Evolutionary conservation across 805 yeast species (phyloP).

Genomic region (Lipomyces anomalus): DNA sequence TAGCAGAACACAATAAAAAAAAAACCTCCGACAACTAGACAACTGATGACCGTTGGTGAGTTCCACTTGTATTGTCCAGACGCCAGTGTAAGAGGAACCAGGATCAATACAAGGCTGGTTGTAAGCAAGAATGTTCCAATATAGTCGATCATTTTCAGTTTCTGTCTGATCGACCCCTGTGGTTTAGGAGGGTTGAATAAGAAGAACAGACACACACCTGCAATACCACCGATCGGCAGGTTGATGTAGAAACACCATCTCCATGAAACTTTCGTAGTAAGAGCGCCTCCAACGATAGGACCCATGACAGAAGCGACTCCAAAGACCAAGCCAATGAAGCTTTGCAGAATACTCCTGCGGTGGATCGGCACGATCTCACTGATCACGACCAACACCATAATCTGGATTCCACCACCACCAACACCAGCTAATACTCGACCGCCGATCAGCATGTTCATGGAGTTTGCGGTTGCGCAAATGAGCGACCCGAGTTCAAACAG

Average conservation of each 20-base stretch:
- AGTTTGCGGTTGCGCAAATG: conserved; percentile 40
- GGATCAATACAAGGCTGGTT: conserved; percentile 43
- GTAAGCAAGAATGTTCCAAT: conserved; percentile 46
- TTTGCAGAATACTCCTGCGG: conserved; percentile 25
- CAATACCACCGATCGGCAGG: conserved; percentile 35
- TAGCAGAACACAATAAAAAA: conserved; percentile 41
- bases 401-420: conserved; percentile 68
- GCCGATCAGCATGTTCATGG: conserved; percentile 57
- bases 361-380: conserved; percentile 48
- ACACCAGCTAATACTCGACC: conserved; percentile 65
- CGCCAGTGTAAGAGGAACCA: too few relatives aligned
- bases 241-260: conserved; percentile 46
- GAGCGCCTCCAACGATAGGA: conserved; percentile 50
- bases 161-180: conserved; percentile 37
- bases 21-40: conserved; percentile 43
- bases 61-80: too few relatives aligned
- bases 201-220: conserved; percentile 33
- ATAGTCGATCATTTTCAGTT: conserved; percentile 46
- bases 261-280: conserved; percentile 44
- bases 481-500: conserved; percentile 45
- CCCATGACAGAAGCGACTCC: conserved; percentile 44
- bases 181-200: conserved; percentile 34
- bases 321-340: conserved; percentile 29
- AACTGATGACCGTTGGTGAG: too few relatives aligned
- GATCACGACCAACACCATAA: conserved; percentile 49